A percentile compares a stretch with the other conserved stretches of the same genome.
Conservation (phyloP, 2,329 filamentous ascomycete genomes). For the Penicillium sp. region DNA sequence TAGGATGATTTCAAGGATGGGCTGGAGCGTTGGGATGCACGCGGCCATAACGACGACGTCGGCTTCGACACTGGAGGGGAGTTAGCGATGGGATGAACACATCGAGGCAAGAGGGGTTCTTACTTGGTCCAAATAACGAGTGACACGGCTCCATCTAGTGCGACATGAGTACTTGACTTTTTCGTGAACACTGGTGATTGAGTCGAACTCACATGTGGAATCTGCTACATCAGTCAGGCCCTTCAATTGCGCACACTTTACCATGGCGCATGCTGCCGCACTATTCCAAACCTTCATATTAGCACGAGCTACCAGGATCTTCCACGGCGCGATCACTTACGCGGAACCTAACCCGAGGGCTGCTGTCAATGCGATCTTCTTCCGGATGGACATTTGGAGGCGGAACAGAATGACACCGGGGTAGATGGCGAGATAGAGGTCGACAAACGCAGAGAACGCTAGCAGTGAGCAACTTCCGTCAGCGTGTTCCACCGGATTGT, state of each 20-base stretch:
- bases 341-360: slow-evolving; percentile 28
- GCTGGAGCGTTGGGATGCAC: slow-evolving; percentile 36
- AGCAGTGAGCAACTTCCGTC: not conserved
- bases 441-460: slow-evolving; percentile 30
- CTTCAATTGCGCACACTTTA: slow-evolving; percentile 32
- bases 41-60: slow-evolving; percentile 34
- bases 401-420: slow-evolving; percentile 27
- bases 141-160: not conserved
- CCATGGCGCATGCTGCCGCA: slow-evolving; percentile 29
- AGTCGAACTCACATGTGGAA: slow-evolving; percentile 30
- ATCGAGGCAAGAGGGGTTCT: not conserved
- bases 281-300: slow-evolving; percentile 13
- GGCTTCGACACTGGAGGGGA: slow-evolving; percentile 27
- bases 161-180: not conserved
- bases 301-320: too few species aligned
- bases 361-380: slow-evolving; percentile 25
- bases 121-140: slow-evolving; percentile 3
- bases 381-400: slow-evolving; percentile 27
- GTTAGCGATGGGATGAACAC: not conserved
- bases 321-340: slow-evolving; percentile 14
- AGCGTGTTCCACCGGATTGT: not conserved
- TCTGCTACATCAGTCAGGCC: slow-evolving; percentile 29
- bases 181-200: not conserved
- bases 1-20: slow-evolving; percentile 29
- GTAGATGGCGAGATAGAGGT: slow-evolving; percentile 30